These are phyloP conservation scores for Mycena kentingensis DNA, from an alignment of 768 basidiomycete genomes.

Conservation along the genomic window DNA sequence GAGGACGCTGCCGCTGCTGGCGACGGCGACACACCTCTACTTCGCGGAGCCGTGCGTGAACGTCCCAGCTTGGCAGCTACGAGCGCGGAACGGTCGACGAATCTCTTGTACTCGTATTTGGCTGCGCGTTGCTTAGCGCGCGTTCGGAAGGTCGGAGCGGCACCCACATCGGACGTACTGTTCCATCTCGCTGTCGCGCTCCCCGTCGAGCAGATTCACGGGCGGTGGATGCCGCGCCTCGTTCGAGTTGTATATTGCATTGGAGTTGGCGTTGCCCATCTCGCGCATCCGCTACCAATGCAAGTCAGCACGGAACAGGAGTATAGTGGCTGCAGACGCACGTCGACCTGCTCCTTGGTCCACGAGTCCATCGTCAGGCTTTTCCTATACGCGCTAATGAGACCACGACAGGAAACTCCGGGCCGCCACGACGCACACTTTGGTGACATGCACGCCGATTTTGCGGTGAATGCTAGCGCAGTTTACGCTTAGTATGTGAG, in stretches of 20 bases:
- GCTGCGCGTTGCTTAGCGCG: slow-evolving; percentile 40
- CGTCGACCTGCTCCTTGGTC: slow-evolving; percentile 88
- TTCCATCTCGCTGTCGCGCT: slow-evolving; percentile 89
- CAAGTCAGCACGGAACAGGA: slow-evolving; percentile 10
- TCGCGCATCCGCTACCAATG: slow-evolving; percentile 67
- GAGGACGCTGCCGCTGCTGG: slow-evolving; percentile 19
- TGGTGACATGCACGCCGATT: slow-evolving; percentile 90
- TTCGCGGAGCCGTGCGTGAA: slow-evolving; percentile 41
- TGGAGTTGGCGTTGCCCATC: slow-evolving; percentile 82
- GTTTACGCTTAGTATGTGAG: slow-evolving; percentile 53
- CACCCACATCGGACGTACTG: slow-evolving; percentile 81
- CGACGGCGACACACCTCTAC: slow-evolving; percentile 28
- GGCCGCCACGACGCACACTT: slow-evolving; percentile 66
- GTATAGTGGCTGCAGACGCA: slow-evolving; percentile 36
- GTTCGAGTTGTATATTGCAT: slow-evolving; percentile 79
- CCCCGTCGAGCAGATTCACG: slow-evolving; percentile 72
- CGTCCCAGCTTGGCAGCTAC: slow-evolving; percentile 50
- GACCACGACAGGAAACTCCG: slow-evolving; percentile 8
- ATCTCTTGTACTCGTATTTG: slow-evolving; percentile 80
- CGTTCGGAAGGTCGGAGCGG: not conserved
- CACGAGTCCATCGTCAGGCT: slow-evolving; percentile 87
- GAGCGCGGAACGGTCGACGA: slow-evolving; percentile 51
- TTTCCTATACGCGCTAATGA: slow-evolving; percentile 55
- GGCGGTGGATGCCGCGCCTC: slow-evolving; percentile 83
- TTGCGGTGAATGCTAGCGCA: slow-evolving; percentile 94